Evolutionary conservation across 2,329 filamentous ascomycete species (phyloP), one percentile per base, ranked within the genome.

Genomic region (Epichloe scottii): DNA sequence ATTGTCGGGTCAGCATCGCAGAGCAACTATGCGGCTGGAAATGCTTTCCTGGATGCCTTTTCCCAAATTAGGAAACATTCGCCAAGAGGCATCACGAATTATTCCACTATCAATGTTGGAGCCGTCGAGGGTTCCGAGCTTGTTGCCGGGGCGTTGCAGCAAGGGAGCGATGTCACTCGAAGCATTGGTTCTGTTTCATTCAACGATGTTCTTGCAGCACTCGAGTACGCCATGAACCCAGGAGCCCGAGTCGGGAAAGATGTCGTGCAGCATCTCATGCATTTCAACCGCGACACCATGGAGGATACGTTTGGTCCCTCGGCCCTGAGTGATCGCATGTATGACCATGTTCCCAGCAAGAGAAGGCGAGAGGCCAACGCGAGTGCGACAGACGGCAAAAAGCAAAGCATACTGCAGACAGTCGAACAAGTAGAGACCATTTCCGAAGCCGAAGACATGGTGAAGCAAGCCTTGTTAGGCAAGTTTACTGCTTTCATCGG

Each of bases 1-100:
- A 66, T 73, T 2, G 73, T 77, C 14, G 76, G 74, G 0, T 73
- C 74, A 58, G 66, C 66, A 44, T 72, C 71, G 0, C 76, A 79
- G 54, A 71, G 73, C 7, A 73, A 75, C 4, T 81, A 81, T 58
- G 66, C 70, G 3, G 70, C 73, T 0, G 74, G 68, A 21, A 77
- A 77, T 57, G 66, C 67, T 40, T 76, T 71, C 62, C 61, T 74
- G 5, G 56, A 58, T 15, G 54, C 56, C 1, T 60, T 74, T 2
- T 64, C 71, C 3, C 26, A 30, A 30, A 4, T 8, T 30, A 30
- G 26, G 73, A 71, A 30, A 66, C 37, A 39, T 39, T 14, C n/a
- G n/a, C 14, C 37, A n/a, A n/a, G 5, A 6, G 37, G 37, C 37
- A 39, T 14, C 37, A 39, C 37, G 14, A 39, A 17, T 0, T 39